Percentiles rank a stretch among this genome's conserved stretches.
phyloP scores from a whole-genome alignment of 441 rosid genomes.

The Gossypium schwendimanii region DNA sequence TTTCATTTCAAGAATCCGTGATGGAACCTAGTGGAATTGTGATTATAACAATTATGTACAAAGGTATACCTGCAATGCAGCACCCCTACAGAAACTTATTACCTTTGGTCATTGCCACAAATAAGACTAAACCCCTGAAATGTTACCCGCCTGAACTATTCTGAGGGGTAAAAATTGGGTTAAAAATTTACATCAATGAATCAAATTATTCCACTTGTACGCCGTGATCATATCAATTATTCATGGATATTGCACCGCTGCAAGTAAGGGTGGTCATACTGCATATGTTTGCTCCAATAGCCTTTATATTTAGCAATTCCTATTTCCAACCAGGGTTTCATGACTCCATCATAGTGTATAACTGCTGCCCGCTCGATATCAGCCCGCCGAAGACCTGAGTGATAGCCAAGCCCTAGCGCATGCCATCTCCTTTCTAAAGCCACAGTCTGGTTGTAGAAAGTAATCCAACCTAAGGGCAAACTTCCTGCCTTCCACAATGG shows the following conservation, averaged over 20 bases:
- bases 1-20: not conserved
- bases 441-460: conserved; percentile 48
- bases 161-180: conserved; percentile 14
- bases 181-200: conserved; percentile 23
- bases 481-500: conserved; percentile 73
- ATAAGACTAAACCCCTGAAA: conserved; percentile 24
- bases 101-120: conserved; percentile 14
- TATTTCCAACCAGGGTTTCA: conserved; percentile 86
- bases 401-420: conserved; percentile 61
- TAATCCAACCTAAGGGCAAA: conserved; percentile 74
- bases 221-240: conserved; percentile 23
- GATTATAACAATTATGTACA: conserved; percentile 25
- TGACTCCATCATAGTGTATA: conserved; percentile 72
- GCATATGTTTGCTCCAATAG: conserved; percentile 63
- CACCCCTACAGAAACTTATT: conserved; percentile 17
- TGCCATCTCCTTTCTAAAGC: conserved; percentile 74
- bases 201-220: conserved; percentile 4
- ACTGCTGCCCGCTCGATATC: conserved; percentile 64
- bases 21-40: conserved; percentile 12
- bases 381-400: conserved; percentile 30
- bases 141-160: not conserved
- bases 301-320: conserved; percentile 48
- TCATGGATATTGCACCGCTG: conserved; percentile 81
- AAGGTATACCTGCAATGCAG: conserved; percentile 10
- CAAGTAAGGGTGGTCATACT: conserved; percentile 47